Evolutionary conservation across 2,329 filamentous ascomycete species (phyloP).

Genomic region (Monilinia aucupariae): DNA sequence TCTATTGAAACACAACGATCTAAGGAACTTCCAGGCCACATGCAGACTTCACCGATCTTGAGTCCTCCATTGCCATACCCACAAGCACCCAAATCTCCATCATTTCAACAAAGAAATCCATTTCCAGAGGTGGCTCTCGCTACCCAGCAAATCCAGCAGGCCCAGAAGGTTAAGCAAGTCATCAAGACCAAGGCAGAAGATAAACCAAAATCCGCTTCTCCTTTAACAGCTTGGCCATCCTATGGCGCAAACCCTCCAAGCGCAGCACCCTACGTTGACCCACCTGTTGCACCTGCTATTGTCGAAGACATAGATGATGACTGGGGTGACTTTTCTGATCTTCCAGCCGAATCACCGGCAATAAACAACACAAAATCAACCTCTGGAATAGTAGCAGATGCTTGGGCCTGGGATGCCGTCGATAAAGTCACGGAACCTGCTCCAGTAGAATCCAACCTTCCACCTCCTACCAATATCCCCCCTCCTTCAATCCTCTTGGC

Average conservation of each 20-base stretch:
- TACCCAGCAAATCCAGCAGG: conserved; percentile 37
- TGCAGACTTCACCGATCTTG: conserved; percentile 32
- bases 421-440: conserved; percentile 24
- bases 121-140: conserved; percentile 46
- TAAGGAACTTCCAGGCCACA: conserved; percentile 35
- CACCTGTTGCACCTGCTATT: conserved; percentile 25
- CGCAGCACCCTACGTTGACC: conserved; percentile 28
- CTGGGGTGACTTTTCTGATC: conserved; percentile 50
- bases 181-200: conserved; percentile 31
- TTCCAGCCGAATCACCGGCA: conserved; percentile 30
- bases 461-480: conserved; percentile 65
- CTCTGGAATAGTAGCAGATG: conserved; percentile 22
- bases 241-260: conserved; percentile 24
- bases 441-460: conserved; percentile 4
- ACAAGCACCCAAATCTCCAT: conserved; percentile 47
- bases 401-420: conserved; percentile 34
- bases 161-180: conserved; percentile 35
- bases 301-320: conserved; percentile 42
- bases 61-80: conserved; percentile 39
- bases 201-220: conserved; percentile 33
- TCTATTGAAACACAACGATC: conserved; percentile 29
- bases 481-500: conserved; percentile 79
- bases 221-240: conserved; percentile 33
- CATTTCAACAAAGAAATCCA: conserved; percentile 49
- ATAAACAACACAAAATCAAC: conserved; percentile 17